Percentiles rank a stretch among this genome's conserved stretches.
Conservation (phyloP, 1,139 yeast genomes). For the Suhomyces maxii region DNA sequence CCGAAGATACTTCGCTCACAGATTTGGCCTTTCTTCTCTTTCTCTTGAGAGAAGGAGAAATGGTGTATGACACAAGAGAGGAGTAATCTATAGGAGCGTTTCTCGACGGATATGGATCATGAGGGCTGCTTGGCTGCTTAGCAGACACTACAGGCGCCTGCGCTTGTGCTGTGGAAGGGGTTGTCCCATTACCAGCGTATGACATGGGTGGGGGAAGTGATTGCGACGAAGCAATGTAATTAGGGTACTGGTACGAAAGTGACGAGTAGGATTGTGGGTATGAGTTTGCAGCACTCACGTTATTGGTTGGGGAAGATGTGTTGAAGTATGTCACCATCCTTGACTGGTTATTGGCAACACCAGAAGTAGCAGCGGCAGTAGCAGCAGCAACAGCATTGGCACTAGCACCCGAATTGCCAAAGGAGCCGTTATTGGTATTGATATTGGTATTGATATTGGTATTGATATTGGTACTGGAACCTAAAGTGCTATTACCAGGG, state of each 20-base stretch:
- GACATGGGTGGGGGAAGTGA: background rate
- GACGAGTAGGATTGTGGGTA: constrained; percentile 4
- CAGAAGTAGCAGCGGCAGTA: background rate
- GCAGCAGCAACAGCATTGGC: background rate
- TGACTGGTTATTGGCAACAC: constrained; percentile 1
- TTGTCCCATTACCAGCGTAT: background rate
- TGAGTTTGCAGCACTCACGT: background rate
- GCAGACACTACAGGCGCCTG: background rate
- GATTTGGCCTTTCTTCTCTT: constrained; percentile 25
- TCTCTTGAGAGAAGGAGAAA: constrained; percentile 37
- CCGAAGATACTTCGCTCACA: constrained; percentile 5
- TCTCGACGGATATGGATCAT: background rate
- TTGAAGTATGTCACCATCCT: background rate
- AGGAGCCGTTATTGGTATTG: too few relatives aligned
- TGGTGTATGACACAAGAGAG: constrained; percentile 38
- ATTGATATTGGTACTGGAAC: too few relatives aligned
- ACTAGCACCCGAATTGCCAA: background rate
- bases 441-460: too few relatives aligned
- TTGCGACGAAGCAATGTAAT: constrained; percentile 8
- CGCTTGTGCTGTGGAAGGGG: background rate
- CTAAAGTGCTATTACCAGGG: background rate
- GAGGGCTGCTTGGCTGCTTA: constrained; percentile 8
- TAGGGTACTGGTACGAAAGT: constrained; percentile 10
- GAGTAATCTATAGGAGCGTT: constrained; percentile 32
- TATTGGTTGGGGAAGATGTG: background rate